Evolutionary conservation across 371 early-diverging fungal genomes (phyloP), one percentile per base, ranked within the genome.

Genomic region (Mucor mucedo): DNA sequence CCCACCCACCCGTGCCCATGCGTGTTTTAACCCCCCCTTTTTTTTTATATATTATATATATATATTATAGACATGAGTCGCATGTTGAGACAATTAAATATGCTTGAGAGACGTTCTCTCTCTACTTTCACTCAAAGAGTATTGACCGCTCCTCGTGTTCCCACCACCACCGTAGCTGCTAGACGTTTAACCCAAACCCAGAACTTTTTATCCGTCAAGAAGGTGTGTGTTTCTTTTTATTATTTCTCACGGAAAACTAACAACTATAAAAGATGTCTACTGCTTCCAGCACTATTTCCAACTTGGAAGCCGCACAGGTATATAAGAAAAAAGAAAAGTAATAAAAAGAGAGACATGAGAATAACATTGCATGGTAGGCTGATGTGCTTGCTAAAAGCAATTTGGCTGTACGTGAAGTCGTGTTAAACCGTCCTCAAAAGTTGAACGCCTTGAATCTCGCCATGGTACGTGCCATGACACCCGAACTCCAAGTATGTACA

Each of bases 361-460:
- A 21, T 21, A 21, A 21, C 21, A 21, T 21, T 21, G 21, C 21
- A 21, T 21, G 21, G 21, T 65, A 70, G 70, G 44, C 62, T n/a
- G 84, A 55, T 78, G 72, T 71, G 6, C 45, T 67, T 50, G 27
- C 52, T 4, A 66, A 72, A 33, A 69, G 78, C 77, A 87, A 65
- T 80, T 86, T 63, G 47, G 83, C 86, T n/a, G 88, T 89, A 16
- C 89, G 95, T 57, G 77, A 89, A 30, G 82, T 96, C 60, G 80
- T 95, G 33, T 86, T 98, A 61, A 96, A 97, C 77, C 83, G 98
- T 30, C 97, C 96, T 21, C 82, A 86, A 63, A 91, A 89, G 21
- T 77, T 94, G 32, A 97, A 98, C 72, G 92, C 97, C 16, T 85
- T 98, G 55, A 95, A 90, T 73, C 71, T 89, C 62, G 76, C 82